A percentile compares a stretch with the other conserved stretches of the same genome.
phyloP scores from a whole-genome alignment of 139 green algal species.

The Auxenochlorella pyrenoidosa region DNA sequence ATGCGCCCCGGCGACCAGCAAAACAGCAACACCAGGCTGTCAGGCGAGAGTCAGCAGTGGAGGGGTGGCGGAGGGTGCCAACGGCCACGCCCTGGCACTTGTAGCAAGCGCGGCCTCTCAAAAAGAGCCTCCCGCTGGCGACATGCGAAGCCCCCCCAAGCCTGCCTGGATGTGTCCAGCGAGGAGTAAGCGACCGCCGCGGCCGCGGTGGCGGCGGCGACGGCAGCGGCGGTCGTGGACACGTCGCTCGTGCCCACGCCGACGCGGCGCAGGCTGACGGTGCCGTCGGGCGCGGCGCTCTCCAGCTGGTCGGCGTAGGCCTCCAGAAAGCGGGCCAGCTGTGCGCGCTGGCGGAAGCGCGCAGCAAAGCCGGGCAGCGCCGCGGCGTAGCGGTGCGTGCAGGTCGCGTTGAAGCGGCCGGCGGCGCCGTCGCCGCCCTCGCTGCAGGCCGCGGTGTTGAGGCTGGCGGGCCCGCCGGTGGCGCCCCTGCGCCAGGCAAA shows the following conservation, averaged over 20 bases:
- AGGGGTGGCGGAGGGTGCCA: no score
- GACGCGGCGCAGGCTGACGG: neutral
- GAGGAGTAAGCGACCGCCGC: no score
- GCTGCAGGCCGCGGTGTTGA: neutral
- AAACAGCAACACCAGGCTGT: no score
- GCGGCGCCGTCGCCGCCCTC: neutral
- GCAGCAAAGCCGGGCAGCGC: conserved; percentile 24
- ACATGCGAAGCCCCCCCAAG: no score
- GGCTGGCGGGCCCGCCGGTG: neutral
- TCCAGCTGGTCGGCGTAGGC: conserved; percentile 16
- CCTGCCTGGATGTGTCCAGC: neutral
- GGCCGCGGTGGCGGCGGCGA: neutral
- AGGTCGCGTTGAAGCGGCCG: conserved; percentile 38
- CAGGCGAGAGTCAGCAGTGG: no score
- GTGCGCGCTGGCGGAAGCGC: neutral
- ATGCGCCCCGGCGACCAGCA: no score
- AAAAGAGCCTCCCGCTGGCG: no score
- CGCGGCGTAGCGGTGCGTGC: conserved; percentile 10
- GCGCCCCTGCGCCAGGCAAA: neutral
- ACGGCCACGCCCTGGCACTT: no score
- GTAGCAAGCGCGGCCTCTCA: no score
- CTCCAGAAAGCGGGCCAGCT: conserved; percentile 24
- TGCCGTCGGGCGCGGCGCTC: conserved; percentile 4
- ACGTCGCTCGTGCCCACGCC: neutral
- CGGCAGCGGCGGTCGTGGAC: neutral